phyloP scores from a whole-genome alignment of 371 early-diverging fungal species.

The Rhizopus delemar region DNA sequence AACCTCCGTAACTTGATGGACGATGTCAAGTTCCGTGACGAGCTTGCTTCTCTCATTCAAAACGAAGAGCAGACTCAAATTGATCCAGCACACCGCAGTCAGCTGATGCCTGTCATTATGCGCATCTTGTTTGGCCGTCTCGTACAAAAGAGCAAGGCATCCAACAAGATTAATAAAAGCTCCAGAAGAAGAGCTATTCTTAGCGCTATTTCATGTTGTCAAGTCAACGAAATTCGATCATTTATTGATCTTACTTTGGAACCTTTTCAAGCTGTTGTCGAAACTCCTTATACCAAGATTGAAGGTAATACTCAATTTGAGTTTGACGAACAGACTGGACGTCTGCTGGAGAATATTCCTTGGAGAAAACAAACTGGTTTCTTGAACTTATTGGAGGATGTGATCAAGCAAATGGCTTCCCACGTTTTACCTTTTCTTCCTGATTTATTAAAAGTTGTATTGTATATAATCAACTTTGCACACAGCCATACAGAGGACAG shows the following conservation, averaged over 20 bases:
- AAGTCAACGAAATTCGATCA: slow-evolving; percentile 62
- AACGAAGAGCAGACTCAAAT: slow-evolving; percentile 59
- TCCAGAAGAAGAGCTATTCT: slow-evolving; percentile 81
- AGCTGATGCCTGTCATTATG: slow-evolving; percentile 73
- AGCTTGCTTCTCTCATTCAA: slow-evolving; percentile 74
- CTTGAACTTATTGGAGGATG: slow-evolving; percentile 76
- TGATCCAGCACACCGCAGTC: slow-evolving; percentile 65
- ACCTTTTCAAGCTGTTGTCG: slow-evolving; percentile 62
- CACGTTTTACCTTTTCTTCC: slow-evolving; percentile 70
- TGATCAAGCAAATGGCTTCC: slow-evolving; percentile 79
- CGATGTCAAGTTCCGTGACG: slow-evolving; percentile 89
- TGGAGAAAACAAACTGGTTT: slow-evolving; percentile 80
- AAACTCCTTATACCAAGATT: slow-evolving; percentile 26
- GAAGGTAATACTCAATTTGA: slow-evolving; percentile 18
- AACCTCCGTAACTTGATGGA: slow-evolving; percentile 74
- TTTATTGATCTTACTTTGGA: slow-evolving; percentile 81
- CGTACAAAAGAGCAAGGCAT: slow-evolving; percentile 69
- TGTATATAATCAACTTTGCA: slow-evolving; percentile 68
- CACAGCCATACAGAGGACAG: slow-evolving; percentile 37
- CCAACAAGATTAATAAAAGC: slow-evolving; percentile 52
- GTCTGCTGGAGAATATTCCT: slow-evolving; percentile 39
- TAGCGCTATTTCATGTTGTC: slow-evolving; percentile 70
- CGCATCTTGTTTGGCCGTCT: slow-evolving; percentile 91
- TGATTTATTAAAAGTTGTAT: slow-evolving; percentile 64
- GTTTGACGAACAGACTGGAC: slow-evolving; percentile 25